Percentiles rank a stretch among this genome's conserved stretches.
phyloP scores from a whole-genome alignment of 2,329 filamentous ascomycete species.

The Biscogniauxia sp. region DNA sequence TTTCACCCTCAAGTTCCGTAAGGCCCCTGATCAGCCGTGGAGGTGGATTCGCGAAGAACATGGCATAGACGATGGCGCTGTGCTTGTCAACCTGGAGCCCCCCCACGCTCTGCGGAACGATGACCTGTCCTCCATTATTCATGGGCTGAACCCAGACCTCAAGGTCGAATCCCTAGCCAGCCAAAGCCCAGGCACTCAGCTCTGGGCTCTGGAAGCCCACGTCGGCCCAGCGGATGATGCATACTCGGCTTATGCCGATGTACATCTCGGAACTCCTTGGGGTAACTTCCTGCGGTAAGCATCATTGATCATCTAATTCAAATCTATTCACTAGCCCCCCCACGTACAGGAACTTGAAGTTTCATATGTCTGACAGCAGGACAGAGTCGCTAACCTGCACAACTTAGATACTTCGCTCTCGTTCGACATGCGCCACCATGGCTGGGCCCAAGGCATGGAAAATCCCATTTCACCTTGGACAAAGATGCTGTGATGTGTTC shows the following conservation, averaged over 20 bases:
- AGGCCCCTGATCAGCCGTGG: conserved; percentile 54
- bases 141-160: conserved; percentile 55
- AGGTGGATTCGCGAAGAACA: conserved; percentile 68
- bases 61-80: conserved; percentile 59
- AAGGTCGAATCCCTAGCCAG: conserved; percentile 54
- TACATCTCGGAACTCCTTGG: conserved; percentile 63
- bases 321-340: not conserved
- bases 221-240: conserved; percentile 57
- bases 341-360: not conserved
- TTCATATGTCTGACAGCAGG: not conserved
- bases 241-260: conserved; percentile 54
- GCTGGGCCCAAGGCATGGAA: conserved; percentile 85
- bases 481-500: conserved; percentile 77
- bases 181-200: conserved; percentile 64
- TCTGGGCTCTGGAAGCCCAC: conserved; percentile 65
- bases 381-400: conserved; percentile 16
- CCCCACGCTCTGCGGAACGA: conserved; percentile 25
- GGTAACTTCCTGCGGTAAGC: conserved; percentile 51
- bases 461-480: conserved; percentile 61
- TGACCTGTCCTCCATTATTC: conserved; percentile 55
- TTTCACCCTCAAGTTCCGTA: conserved; percentile 72
- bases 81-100: conserved; percentile 49
- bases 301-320: not conserved
- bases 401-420: conserved; percentile 71
- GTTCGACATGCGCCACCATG: conserved; percentile 79